Evolutionary conservation across 352 stramenopile species (phyloP).

Genomic region (Phytophthora europaea): DNA sequence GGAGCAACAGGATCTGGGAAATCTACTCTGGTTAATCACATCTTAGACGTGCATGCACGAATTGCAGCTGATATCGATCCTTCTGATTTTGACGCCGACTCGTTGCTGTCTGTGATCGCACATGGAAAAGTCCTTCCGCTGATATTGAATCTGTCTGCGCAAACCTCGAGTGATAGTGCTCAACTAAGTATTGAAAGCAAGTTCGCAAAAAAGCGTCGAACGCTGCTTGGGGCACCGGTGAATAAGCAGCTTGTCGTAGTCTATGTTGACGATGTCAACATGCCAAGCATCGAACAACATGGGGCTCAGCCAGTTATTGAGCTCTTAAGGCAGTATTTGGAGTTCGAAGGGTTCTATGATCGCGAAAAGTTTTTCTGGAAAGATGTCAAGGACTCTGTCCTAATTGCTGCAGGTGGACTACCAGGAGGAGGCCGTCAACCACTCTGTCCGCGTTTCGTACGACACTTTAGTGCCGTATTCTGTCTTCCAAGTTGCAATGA

Average conservation of each 20-base stretch:
- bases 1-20: slow-evolving; percentile 92
- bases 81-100: slow-evolving; percentile 17
- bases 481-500: slow-evolving; percentile 82
- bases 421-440: slow-evolving; percentile 64
- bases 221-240: slow-evolving; percentile 86
- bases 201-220: slow-evolving; percentile 94
- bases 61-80: slow-evolving; percentile 33
- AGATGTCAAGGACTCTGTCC: slow-evolving; percentile 70
- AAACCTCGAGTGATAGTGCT: slow-evolving; percentile 83
- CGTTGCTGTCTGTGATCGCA: slow-evolving; percentile 23
- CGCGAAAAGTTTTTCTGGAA: slow-evolving; percentile 89
- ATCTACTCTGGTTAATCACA: slow-evolving; percentile 82
- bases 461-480: slow-evolving; percentile 74
- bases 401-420: slow-evolving; percentile 72
- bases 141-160: slow-evolving; percentile 88
- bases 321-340: slow-evolving; percentile 76
- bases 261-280: slow-evolving; percentile 95
- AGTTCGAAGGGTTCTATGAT: slow-evolving; percentile 83
- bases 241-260: slow-evolving; percentile 79
- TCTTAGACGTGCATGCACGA: slow-evolving; percentile 57
- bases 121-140: slow-evolving; percentile 56
- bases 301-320: slow-evolving; percentile 84
- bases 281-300: slow-evolving; percentile 82
- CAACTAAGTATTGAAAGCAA: slow-evolving; percentile 93
- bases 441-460: slow-evolving; percentile 72